Conservation (phyloP, 2,329 filamentous ascomycete genomes). For the Neoarthrinium moseri region DNA sequence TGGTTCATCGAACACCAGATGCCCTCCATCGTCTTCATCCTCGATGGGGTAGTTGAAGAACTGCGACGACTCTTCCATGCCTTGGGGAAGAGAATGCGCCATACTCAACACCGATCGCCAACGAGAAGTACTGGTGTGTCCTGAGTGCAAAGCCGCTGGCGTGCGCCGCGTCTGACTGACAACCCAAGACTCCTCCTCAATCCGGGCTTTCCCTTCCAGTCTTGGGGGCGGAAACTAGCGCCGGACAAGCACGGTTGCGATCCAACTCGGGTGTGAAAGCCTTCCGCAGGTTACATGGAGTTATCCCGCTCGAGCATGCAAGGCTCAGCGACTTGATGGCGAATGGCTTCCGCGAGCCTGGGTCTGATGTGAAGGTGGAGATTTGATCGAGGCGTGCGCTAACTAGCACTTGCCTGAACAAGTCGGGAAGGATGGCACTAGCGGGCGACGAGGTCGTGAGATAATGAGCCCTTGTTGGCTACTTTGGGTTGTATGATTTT, state of each 20-base stretch:
- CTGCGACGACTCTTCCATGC: conserved; percentile 21
- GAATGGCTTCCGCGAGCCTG: neutral
- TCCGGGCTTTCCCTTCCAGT: too few relatives aligned
- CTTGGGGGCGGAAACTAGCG: neutral
- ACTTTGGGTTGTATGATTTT: too few relatives aligned
- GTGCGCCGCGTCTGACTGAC: too few relatives aligned
- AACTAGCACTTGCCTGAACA: neutral
- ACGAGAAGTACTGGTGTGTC: conserved; percentile 3
- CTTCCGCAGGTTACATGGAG: too few relatives aligned
- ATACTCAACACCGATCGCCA: too few relatives aligned
- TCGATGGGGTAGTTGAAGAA: conserved; percentile 20
- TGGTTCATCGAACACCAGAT: conserved; percentile 18
- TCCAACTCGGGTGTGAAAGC: too few relatives aligned
- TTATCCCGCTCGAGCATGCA: too few relatives aligned
- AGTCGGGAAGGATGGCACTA: conserved; percentile 8
- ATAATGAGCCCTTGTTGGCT: neutral
- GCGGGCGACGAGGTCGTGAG: conserved; percentile 4
- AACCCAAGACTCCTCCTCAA: too few relatives aligned
- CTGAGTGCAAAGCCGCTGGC: too few relatives aligned
- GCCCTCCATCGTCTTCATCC: conserved; percentile 17
- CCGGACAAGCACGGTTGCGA: too few relatives aligned
- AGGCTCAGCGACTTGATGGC: too few relatives aligned
- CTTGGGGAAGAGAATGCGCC: too few relatives aligned
- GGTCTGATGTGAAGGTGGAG: neutral
- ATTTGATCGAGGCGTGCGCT: conserved; percentile 5